Evolutionary conservation across 2,329 filamentous ascomycete genomes (phyloP), one percentile per base, ranked within the genome.

Genomic region (Pseudogymnoascus sp.): DNA sequence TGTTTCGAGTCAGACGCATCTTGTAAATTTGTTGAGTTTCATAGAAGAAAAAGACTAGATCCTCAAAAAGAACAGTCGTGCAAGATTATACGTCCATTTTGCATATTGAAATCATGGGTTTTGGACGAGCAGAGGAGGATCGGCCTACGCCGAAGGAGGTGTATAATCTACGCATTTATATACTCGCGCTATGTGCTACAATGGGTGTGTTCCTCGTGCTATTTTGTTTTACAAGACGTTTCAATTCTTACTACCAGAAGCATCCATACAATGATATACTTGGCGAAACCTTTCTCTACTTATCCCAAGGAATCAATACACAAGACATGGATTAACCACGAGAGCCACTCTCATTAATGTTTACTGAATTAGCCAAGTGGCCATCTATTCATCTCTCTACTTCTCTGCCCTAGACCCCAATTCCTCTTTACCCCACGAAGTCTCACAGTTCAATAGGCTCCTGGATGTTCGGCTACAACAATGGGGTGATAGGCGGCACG

Each of bases 141-240:
- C 65, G 69, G n/a, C 67, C 69, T 41, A 70, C 69, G 4, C 68
- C 68, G 14, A 49, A 64, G 37, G 66, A 64, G 41, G 64, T 70
- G 38, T 70, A 71, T 64, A 70, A 70, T 33, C 52, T 55, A 4
- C 65, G 68, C 16, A 63, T 69, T 18, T 70, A 71, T 33, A 38
- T 66, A 38, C 65, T 69, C n/a, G 64, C 67, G 4, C 63, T 69
- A 52, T 61, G 43, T 49, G 43, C 43, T n/a, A 49, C 43, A 49
- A 49, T 49, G 43, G 43, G 43, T 49, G 43, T 28, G 43, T 49
- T 49, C 43, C 7, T 28, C 23, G 14, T 28, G 23, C 23, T 49
- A 28, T 49, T 49, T 28, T 49, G 23, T 49, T 49, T 25, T 49
- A 49, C 23, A 28, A 49, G 43, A 28, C 7, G 43, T 49, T 28